These are phyloP conservation scores for Mycena haematopus DNA, from an alignment of 768 basidiomycete species.

Conservation along the genomic window DNA sequence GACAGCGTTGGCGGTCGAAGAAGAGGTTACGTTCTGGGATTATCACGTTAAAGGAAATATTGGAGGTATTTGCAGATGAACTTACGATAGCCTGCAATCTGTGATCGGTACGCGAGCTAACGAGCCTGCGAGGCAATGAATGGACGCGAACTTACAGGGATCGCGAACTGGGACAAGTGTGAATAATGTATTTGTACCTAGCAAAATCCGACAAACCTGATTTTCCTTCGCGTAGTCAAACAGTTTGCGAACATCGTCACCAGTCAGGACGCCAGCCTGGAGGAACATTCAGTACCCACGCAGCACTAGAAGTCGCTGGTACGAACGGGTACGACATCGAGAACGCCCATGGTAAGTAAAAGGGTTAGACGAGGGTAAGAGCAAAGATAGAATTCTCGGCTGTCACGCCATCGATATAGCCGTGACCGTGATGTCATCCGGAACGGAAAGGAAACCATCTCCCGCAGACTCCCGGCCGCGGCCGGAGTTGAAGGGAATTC, in stretches of 20 bases:
- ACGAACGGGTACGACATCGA: slow-evolving; percentile 85
- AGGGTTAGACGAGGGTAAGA: slow-evolving; percentile 11
- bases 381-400: slow-evolving; percentile 12
- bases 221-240: slow-evolving; percentile 93
- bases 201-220: slow-evolving; percentile 60
- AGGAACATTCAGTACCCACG: slow-evolving; percentile 21
- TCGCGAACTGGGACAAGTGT: slow-evolving; percentile 66
- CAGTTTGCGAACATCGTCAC: slow-evolving; percentile 92
- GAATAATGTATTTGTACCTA: slow-evolving; percentile 15
- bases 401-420: slow-evolving; percentile 16
- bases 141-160: slow-evolving; percentile 66
- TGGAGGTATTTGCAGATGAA: slow-evolving; percentile 32
- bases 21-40: slow-evolving; percentile 91
- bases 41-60: slow-evolving; percentile 11
- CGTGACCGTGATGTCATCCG: slow-evolving; percentile 3
- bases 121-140: background rate
- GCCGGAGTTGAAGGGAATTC: background rate
- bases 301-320: background rate
- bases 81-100: slow-evolving; percentile 74
- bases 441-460: background rate
- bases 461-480: background rate
- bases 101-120: slow-evolving; percentile 13
- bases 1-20: slow-evolving; percentile 91
- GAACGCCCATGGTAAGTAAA: slow-evolving; percentile 68
- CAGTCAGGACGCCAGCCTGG: slow-evolving; percentile 93